These are phyloP conservation scores for Termitomyces sp. DNA, from an alignment of 768 basidiomycete genomes.

Conservation along the genomic window DNA sequence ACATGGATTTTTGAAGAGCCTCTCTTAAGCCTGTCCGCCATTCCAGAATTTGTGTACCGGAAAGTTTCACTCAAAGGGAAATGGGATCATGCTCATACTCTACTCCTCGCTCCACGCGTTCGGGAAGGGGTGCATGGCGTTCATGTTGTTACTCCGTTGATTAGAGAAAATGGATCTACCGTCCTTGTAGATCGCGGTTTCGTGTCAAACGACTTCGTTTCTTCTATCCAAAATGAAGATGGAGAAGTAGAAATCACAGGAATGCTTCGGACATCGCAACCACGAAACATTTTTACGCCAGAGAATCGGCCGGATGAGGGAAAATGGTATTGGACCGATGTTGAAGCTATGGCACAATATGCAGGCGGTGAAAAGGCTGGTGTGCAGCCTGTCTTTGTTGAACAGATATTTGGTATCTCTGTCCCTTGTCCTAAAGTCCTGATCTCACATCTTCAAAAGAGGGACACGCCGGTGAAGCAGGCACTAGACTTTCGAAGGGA, in stretches of 20 bases:
- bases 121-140: constrained; percentile 85
- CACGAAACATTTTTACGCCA: constrained; percentile 78
- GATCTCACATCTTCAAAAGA: constrained; percentile 39
- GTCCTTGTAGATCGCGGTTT: constrained; percentile 93
- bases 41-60: constrained; percentile 88
- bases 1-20: constrained; percentile 13
- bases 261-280: constrained; percentile 78
- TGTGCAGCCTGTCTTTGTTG: constrained; percentile 86
- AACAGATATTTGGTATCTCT: constrained; percentile 77
- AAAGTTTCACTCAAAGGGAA: constrained; percentile 73
- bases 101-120: constrained; percentile 84
- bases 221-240: constrained; percentile 28
- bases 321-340: constrained; percentile 92
- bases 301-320: constrained; percentile 76
- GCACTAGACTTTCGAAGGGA: constrained; percentile 54
- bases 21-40: constrained; percentile 47
- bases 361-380: constrained; percentile 66
- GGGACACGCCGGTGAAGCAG: constrained; percentile 76
- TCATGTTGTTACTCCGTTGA: constrained; percentile 82
- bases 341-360: constrained; percentile 70
- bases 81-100: constrained; percentile 74
- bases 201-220: constrained; percentile 49
- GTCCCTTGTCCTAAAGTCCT: background rate
- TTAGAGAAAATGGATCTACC: constrained; percentile 75
- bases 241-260: constrained; percentile 73